A percentile compares a stretch with the other conserved stretches of the same genome.
Evolutionary conservation across 1,139 yeast species (phyloP).

Genomic region (Wickerhamiella pararugosa): DNA sequence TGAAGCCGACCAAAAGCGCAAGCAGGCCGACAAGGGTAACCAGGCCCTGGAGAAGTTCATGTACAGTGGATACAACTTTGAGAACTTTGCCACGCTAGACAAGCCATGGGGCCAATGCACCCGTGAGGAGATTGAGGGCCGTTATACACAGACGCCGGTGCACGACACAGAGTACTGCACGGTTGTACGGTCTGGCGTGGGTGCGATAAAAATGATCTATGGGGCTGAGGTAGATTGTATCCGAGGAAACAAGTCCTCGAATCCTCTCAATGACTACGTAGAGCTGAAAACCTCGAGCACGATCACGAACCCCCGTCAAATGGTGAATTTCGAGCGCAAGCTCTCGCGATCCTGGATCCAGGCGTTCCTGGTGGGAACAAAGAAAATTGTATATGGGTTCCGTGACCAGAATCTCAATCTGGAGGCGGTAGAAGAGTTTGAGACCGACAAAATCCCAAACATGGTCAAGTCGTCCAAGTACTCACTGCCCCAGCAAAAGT

Average conservation of each 20-base stretch:
- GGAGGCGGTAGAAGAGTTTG: slow-evolving; percentile 54
- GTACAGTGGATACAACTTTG: slow-evolving; percentile 52
- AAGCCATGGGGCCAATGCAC: slow-evolving; percentile 61
- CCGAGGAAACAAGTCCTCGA: slow-evolving; percentile 19
- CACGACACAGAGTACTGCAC: slow-evolving; percentile 58
- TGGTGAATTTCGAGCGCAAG: slow-evolving; percentile 52
- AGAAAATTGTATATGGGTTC: slow-evolving; percentile 68
- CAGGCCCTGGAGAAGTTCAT: slow-evolving; percentile 8
- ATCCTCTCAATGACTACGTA: slow-evolving; percentile 56
- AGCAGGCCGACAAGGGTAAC: slow-evolving; percentile 7
- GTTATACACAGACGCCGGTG: slow-evolving; percentile 45
- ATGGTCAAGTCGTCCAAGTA: slow-evolving; percentile 28
- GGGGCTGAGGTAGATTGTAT: slow-evolving; percentile 92
- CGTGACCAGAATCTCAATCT: slow-evolving; percentile 57
- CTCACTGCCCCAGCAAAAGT: slow-evolving; percentile 22
- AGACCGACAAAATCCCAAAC: slow-evolving; percentile 65
- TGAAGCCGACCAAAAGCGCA: slow-evolving; percentile 22
- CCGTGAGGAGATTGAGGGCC: slow-evolving; percentile 48
- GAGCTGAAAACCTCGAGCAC: slow-evolving; percentile 65
- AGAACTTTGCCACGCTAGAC: slow-evolving; percentile 57
- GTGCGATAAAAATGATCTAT: slow-evolving; percentile 47
- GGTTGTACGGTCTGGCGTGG: slow-evolving; percentile 73
- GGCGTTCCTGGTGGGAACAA: slow-evolving; percentile 73
- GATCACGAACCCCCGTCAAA: slow-evolving; percentile 38
- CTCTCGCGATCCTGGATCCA: slow-evolving; percentile 57